Evolutionary conservation across 805 yeast species (phyloP).

Genomic region (Ogataea thermomethanolica): DNA sequence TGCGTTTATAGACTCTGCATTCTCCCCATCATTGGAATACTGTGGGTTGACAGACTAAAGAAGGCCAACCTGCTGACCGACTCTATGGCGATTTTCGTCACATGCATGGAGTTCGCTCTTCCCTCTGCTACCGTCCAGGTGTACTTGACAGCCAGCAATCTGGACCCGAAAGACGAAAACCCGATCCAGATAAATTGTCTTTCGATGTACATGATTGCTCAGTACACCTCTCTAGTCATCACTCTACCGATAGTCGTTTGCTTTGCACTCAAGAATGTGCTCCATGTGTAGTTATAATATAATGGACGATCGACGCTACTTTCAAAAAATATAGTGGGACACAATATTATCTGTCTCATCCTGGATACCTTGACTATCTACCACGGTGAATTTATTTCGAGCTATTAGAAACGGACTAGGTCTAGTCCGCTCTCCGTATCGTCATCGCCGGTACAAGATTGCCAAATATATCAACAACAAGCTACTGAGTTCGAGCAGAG

Average conservation of each 20-base stretch:
- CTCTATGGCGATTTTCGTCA: slow-evolving; percentile 40
- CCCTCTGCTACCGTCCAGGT: slow-evolving; percentile 60
- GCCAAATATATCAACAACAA: slow-evolving; percentile 13
- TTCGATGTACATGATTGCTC: slow-evolving; percentile 47
- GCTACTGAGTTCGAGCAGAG: slow-evolving; percentile 21
- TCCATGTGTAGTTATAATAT: slow-evolving; percentile 14
- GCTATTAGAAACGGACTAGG: slow-evolving; percentile 14
- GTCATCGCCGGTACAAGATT: slow-evolving; percentile 2
- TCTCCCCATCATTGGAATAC: slow-evolving; percentile 52
- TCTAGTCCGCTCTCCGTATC: slow-evolving; percentile 5
- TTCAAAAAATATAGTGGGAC: background rate
- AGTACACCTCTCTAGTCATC: slow-evolving; percentile 43
- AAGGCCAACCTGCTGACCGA: slow-evolving; percentile 48
- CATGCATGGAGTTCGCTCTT: slow-evolving; percentile 46
- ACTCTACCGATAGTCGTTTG: slow-evolving; percentile 51
- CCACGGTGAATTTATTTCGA: slow-evolving; percentile 17
- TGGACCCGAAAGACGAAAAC: slow-evolving; percentile 46
- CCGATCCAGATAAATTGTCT: slow-evolving; percentile 51
- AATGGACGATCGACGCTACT: slow-evolving; percentile 13
- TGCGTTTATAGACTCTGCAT: slow-evolving; percentile 41
- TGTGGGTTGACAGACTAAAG: slow-evolving; percentile 43
- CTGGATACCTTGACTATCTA: slow-evolving; percentile 2
- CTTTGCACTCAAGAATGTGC: slow-evolving; percentile 33
- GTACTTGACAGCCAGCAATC: slow-evolving; percentile 56
- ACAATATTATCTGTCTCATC: background rate